Evolutionary conservation across 106 monocot genomes (phyloP).

Genomic region (Hemerocallis citrina): DNA sequence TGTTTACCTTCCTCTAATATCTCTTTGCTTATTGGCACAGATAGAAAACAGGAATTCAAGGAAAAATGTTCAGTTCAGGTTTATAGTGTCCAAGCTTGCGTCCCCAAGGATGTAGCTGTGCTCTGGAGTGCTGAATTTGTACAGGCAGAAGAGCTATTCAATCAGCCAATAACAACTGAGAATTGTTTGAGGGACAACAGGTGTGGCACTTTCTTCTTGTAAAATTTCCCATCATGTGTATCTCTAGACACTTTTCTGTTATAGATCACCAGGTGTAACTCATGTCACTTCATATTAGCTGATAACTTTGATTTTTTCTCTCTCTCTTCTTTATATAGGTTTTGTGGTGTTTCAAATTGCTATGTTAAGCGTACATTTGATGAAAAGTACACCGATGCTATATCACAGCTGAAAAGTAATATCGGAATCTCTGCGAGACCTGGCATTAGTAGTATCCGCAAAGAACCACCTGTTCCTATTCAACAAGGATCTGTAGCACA

Average conservation of each 20-base stretch:
- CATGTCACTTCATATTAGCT: too few species aligned
- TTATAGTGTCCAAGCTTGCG: conserved; percentile 85
- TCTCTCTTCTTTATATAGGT: conserved; percentile 63
- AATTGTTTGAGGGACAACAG: conserved; percentile 96
- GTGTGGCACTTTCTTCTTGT: conserved; percentile 14
- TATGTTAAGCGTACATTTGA: conserved; percentile 56
- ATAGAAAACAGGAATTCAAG: conserved; percentile 50
- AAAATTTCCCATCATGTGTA: neutral
- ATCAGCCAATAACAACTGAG: conserved; percentile 43
- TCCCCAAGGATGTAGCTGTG: conserved; percentile 78
- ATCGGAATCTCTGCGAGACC: conserved; percentile 11
- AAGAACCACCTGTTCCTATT: conserved; percentile 20
- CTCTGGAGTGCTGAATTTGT: conserved; percentile 94
- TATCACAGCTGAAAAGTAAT: conserved; percentile 16
- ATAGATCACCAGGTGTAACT: neutral
- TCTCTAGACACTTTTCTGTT: neutral
- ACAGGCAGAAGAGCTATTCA: conserved; percentile 88
- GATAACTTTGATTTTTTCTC: neutral
- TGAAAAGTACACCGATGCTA: conserved; percentile 23
- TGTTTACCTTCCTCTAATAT: neutral
- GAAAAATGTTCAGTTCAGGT: conserved; percentile 82
- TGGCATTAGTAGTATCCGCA: conserved; percentile 16
- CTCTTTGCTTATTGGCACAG: conserved; percentile 29
- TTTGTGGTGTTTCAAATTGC: conserved; percentile 73
- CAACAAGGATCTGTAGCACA: conserved; percentile 15